These are phyloP conservation scores for Populus tomentosa DNA, from an alignment of 441 rosid species.

Conservation along the genomic window DNA sequence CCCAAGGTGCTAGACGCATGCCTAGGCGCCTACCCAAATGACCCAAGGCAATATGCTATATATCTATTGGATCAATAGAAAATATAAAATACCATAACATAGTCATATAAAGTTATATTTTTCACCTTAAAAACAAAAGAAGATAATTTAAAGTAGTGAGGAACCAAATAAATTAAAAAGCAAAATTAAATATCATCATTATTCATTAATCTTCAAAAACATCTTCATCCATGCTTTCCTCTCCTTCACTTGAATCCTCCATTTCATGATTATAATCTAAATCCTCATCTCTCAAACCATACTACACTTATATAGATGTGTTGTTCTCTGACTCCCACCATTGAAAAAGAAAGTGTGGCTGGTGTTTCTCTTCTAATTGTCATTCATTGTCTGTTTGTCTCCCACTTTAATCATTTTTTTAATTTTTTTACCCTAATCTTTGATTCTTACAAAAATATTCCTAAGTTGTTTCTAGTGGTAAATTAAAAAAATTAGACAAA, in stretches of 20 bases:
- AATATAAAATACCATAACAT: not conserved
- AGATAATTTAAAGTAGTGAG: not conserved
- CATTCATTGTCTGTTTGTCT: not conserved
- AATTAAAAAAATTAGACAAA: not conserved
- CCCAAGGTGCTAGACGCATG: not conserved
- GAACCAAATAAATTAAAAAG: not conserved
- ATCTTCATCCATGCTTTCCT: not conserved
- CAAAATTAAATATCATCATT: not conserved
- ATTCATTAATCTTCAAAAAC: not conserved
- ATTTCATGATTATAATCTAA: not conserved
- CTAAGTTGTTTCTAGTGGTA: not conserved
- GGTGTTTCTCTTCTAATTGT: not conserved
- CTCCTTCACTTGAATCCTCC: not conserved
- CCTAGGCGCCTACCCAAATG: not conserved
- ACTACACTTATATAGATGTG: too few relatives aligned
- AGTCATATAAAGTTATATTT: not conserved
- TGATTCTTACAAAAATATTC: not conserved
- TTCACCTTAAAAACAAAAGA: not conserved
- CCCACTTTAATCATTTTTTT: not conserved
- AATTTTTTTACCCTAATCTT: not conserved
- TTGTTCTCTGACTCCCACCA: too few relatives aligned
- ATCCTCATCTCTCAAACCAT: not conserved
- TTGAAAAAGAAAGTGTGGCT: too few relatives aligned
- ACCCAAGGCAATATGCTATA: not conserved
- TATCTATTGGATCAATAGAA: not conserved